Evolutionary conservation across 495 filamentous ascomycete species (phyloP).

Genomic region (Penicillium antarcticum): DNA sequence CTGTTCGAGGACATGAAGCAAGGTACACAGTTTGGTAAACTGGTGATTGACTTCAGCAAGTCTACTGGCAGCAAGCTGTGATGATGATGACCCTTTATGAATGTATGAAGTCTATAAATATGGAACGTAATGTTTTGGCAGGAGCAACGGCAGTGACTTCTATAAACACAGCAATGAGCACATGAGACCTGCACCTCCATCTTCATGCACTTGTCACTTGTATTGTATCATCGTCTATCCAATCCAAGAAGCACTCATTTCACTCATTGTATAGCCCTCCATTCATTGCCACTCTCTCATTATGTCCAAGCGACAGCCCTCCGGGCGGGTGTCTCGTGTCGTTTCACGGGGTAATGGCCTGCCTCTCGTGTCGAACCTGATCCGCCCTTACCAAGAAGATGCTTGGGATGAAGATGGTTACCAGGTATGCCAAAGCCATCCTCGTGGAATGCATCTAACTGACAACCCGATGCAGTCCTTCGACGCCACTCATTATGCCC

Average conservation of each 20-base stretch:
- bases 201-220: not conserved
- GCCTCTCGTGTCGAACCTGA: not conserved
- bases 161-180: not conserved
- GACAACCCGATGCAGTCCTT: not conserved
- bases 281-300: conserved; percentile 1
- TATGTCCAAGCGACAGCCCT: not conserved
- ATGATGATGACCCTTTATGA: conserved; percentile 8
- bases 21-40: conserved; percentile 75
- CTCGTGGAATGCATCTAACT: not conserved
- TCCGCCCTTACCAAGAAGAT: not conserved
- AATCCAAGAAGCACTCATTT: not conserved
- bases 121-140: not conserved
- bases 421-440: not conserved
- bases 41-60: conserved; percentile 58
- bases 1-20: conserved; percentile 74
- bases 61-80: conserved; percentile 42
- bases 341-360: not conserved
- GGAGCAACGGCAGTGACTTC: not conserved
- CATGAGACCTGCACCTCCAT: not conserved
- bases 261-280: conserved; percentile 1
- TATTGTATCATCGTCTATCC: not conserved
- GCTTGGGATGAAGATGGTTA: not conserved
- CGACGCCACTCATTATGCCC: conserved; percentile 9
- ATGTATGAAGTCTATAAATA: not conserved
- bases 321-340: not conserved